Base-by-base conservation (phyloP, 331 rosid species). In the Malus hybrid region DNA sequence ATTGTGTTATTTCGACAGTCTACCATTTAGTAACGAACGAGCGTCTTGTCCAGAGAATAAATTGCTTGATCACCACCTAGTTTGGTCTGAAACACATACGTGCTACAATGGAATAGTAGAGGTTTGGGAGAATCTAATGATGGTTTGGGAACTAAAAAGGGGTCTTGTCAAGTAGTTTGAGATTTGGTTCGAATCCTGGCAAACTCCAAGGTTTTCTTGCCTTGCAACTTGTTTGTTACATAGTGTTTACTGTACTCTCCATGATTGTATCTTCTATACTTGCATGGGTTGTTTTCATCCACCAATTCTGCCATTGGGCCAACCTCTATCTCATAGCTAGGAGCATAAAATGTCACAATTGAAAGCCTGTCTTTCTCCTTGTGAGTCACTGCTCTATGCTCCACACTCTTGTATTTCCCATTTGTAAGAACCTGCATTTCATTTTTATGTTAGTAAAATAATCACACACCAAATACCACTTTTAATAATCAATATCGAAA, bases 371-470 rank as follows among this genome's bases (percentile, higher is more conserved):
- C 97, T 76, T 84, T 84, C 50, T 84, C 89, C 72, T 82, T 46
- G 82, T 95, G 83, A 77, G 96, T 87, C 84, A 92, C 93, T 14
- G 97, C 99, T 85, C 99, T 89, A 62, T 95, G 99, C 78, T 95
- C 97, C 83, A 90, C 99, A 83, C 97, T 92, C 86, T 86, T 92
- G 88, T 92, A 95, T 79, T 83, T 92, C 18, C 97, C 97, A 85
- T 95, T 95, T 61, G 97, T 90, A 55, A 95, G 90, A 79, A 95
- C 99, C 99, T 95, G 86, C 73, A 68, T 66, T 13, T 22, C 39
- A 70, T 62, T 28, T 34, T 46, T 7, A 5, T 50, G 8, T 48
- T 60, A 58, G 60, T 52, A 56, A 55, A 58, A 44, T 39, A 11
- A 9, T 5, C 28, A 57, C 10, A 3, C 6, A 0, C 11, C 5